These are phyloP conservation scores for Aspergillus latus DNA, from an alignment of 2,329 filamentous ascomycete species.

Conservation along the genomic window DNA sequence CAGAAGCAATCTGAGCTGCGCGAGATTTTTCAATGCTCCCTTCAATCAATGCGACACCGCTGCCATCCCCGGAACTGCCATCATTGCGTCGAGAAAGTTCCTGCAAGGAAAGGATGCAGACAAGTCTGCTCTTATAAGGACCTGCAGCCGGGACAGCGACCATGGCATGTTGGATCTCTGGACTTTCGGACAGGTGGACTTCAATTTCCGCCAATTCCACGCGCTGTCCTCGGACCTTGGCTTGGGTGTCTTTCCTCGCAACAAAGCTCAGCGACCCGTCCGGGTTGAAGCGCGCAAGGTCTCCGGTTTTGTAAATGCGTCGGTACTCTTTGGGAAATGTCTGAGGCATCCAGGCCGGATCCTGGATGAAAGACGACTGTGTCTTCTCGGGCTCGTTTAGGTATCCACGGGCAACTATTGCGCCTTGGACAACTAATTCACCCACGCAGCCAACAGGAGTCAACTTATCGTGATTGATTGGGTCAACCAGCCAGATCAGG, in stretches of 20 bases:
- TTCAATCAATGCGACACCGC: background rate
- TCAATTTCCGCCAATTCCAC: background rate
- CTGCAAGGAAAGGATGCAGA: no score
- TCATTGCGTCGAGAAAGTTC: background rate
- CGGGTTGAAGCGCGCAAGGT: background rate
- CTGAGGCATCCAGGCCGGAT: slow-evolving; percentile 21
- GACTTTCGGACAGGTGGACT: background rate
- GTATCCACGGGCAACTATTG: slow-evolving; percentile 36
- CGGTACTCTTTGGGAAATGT: background rate
- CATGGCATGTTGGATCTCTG: background rate
- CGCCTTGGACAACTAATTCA: slow-evolving; percentile 12
- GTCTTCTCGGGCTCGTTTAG: slow-evolving; percentile 31
- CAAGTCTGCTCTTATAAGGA: no score
- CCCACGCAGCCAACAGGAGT: slow-evolving; percentile 19
- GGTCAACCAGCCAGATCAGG: slow-evolving; percentile 8
- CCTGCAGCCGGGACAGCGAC: background rate
- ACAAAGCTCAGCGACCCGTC: background rate
- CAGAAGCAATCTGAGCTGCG: background rate
- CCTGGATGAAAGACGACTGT: slow-evolving; percentile 21
- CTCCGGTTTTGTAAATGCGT: slow-evolving; percentile 20
- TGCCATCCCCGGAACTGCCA: background rate
- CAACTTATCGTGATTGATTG: background rate
- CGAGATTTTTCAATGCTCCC: background rate
- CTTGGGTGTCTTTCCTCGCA: background rate
- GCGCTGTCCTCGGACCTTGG: slow-evolving; percentile 4